A percentile compares a stretch with the other conserved stretches of the same genome.
Evolutionary conservation across 148 eudicot species (phyloP).

Genomic region (Heliosperma pusillum): DNA sequence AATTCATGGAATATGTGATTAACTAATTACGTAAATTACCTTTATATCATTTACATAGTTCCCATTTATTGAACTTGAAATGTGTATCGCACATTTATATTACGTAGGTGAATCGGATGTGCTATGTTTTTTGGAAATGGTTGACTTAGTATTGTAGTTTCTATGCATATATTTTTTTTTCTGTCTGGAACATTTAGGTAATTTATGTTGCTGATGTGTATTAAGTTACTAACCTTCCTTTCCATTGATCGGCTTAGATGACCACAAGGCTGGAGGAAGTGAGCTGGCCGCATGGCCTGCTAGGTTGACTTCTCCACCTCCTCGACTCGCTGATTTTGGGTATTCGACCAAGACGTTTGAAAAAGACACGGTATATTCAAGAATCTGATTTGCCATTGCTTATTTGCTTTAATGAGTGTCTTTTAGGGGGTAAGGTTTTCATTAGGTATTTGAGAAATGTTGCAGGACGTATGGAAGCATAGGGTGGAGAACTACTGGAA

Average conservation of each 20-base stretch:
- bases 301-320: slow-evolving; percentile 85
- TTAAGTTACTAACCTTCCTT: not conserved
- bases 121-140: no score
- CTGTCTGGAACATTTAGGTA: not conserved
- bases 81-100: no score
- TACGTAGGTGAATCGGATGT: no score
- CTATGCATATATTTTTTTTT: not conserved
- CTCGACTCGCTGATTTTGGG: slow-evolving; percentile 96
- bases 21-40: no score
- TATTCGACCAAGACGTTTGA: slow-evolving; percentile 73
- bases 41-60: no score
- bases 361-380: slow-evolving; percentile 68
- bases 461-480: slow-evolving; percentile 76
- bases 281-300: slow-evolving; percentile 98
- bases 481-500: slow-evolving; percentile 88
- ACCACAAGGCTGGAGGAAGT: slow-evolving; percentile 74
- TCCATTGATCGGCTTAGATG: slow-evolving; percentile 50
- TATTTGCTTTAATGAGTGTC: not conserved
- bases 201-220: not conserved
- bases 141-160: no score
- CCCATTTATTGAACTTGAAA: no score
- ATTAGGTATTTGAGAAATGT: slow-evolving; percentile 1
- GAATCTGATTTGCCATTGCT: slow-evolving; percentile 7
- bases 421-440: not conserved
- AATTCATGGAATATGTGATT: no score